Evolutionary conservation across 305 asterid species (phyloP), one percentile per base, ranked within the genome.

Genomic region (Euphrasia arctica): DNA sequence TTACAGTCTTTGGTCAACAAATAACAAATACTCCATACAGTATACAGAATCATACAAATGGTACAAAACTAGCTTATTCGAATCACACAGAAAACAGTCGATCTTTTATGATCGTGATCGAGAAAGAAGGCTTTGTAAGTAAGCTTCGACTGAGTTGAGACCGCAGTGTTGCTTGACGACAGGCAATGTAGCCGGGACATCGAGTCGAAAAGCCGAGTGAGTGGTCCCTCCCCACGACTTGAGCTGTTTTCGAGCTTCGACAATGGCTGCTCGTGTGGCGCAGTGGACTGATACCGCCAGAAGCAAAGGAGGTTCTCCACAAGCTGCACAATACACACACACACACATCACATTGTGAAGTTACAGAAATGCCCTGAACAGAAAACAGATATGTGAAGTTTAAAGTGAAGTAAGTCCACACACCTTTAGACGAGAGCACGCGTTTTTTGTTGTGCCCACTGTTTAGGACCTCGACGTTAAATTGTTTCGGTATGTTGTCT

Each of bases 281-380:
- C 89, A 84, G 57, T 86, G 82, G 60, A 86, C 82, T 0, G 95
- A 84, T 68, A 66, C 83, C 4, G 95, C 85, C 66, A 86, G 70
- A 51, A 84, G 78, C 69, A 86, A 62, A 1, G 89, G 95, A 1
- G 91, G 95, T 65, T 86, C 95, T 12, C 95, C 95, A 36, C 82
- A 84, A 42, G 95, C 95, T 86, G 76, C 74, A 69, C 15, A 71
- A 13, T 3, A 47, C 2, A 47, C 5, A 47, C 3, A 11, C 12
- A 47, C n/a, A n/a, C n/a, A n/a, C n/a, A n/a, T 47, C 18, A 47
- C 52, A 11, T 13, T 13, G 18, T 11, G 5, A 18, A 18, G 22
- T 18, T 18, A 18, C 22, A 18, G 22, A 18, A 18, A 18, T 18
- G 22, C 22, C 22, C 22, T 18, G 0, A 18, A 18, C 22, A n/a